A percentile compares a stretch with the other conserved stretches of the same genome.
phyloP scores from a whole-genome alignment of 1,284 basidiomycete species.

The Phellopilus nigrolimitatus region DNA sequence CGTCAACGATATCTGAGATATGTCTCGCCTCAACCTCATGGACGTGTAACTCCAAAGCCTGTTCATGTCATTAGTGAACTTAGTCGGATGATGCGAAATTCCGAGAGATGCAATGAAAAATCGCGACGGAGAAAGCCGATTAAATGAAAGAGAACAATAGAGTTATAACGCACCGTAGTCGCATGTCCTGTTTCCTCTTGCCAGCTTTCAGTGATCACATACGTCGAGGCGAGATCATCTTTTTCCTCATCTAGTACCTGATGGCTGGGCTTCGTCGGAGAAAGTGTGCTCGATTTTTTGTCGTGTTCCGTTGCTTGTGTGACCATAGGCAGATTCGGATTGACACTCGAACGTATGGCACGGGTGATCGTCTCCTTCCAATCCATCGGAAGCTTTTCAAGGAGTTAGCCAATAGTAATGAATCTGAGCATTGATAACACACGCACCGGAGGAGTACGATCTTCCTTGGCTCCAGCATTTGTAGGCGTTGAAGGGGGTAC shows the following conservation, averaged over 20 bases:
- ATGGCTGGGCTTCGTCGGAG: neutral
- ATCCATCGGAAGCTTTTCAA: slow-evolving; percentile 10
- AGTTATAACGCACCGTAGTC: slow-evolving; percentile 7
- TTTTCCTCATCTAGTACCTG: neutral
- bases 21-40: slow-evolving; percentile 12
- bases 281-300: slow-evolving; percentile 2
- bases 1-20: neutral
- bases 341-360: slow-evolving; percentile 1
- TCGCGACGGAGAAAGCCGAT: neutral
- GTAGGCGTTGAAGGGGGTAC: neutral
- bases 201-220: neutral
- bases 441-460: slow-evolving; percentile 5
- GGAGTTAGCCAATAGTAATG: neutral
- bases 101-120: neutral
- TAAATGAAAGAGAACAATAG: neutral
- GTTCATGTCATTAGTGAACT: neutral
- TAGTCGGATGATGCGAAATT: neutral
- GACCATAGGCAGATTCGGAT: neutral
- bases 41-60: slow-evolving; percentile 6
- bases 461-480: neutral
- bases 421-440: neutral
- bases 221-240: neutral
- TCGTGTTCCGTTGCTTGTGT: neutral
- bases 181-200: neutral
- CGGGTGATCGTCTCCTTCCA: slow-evolving; percentile 17